Conservation (phyloP, 2,329 filamentous ascomycete genomes). For the Aureobasidium uvarum region DNA sequence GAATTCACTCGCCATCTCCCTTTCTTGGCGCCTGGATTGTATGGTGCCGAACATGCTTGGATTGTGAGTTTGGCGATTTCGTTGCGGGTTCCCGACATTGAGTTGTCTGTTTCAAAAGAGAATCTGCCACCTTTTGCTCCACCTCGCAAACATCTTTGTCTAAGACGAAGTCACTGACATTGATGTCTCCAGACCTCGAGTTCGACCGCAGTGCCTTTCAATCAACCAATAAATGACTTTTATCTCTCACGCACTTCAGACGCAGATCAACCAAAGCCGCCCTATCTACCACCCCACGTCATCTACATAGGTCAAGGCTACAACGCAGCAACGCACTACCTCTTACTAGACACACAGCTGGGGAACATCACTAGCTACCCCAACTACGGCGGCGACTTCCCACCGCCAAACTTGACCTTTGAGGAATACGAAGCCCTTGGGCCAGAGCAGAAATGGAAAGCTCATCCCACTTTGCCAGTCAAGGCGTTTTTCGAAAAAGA, state of each 20-base stretch:
- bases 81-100: not conserved
- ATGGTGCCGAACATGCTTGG: not conserved
- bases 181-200: not conserved
- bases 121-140: too few species aligned
- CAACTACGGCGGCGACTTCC: not conserved
- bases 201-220: not conserved
- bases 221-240: not conserved
- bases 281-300: not conserved
- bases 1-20: not conserved
- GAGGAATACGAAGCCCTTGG: not conserved
- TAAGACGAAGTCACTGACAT: not conserved
- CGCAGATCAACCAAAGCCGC: not conserved
- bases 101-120: too few species aligned
- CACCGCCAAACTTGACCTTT: not conserved
- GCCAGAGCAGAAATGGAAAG: not conserved
- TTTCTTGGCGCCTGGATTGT: not conserved
- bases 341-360: not conserved
- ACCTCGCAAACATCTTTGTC: too few species aligned
- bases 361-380: not conserved
- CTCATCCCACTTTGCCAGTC: not conserved
- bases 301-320: not conserved
- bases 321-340: not conserved
- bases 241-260: not conserved
- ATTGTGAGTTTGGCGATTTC: not conserved
- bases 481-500: not conserved